These are phyloP conservation scores for Fagopyrum tataricum DNA, from an alignment of 148 eudicot species.

Conservation along the genomic window DNA sequence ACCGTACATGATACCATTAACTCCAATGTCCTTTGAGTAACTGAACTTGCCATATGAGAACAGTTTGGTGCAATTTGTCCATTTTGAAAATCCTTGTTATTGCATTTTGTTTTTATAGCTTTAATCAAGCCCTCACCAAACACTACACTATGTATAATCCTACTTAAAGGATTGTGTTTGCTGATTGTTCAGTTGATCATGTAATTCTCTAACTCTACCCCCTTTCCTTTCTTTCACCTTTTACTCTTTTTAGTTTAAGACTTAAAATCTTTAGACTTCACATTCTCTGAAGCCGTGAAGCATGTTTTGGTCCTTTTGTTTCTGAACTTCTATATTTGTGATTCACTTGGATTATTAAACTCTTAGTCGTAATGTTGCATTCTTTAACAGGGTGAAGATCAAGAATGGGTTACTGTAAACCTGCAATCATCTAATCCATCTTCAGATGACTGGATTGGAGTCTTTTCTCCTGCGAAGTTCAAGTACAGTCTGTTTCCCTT, in stretches of 20 bases:
- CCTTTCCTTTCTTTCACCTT: not conserved
- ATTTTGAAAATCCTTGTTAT: not conserved
- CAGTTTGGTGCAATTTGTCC: not conserved
- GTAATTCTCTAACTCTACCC: not conserved
- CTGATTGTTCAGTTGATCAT: not conserved
- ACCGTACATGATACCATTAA: not conserved
- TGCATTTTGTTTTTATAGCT: not conserved
- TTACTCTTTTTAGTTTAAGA: not conserved
- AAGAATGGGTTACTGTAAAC: slow-evolving; percentile 59
- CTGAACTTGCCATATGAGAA: no score
- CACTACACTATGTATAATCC: not conserved
- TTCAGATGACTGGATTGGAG: slow-evolving; percentile 87
- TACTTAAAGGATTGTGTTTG: not conserved
- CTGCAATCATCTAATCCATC: slow-evolving; percentile 49
- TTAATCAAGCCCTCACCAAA: not conserved
- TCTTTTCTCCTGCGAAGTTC: slow-evolving; percentile 73
- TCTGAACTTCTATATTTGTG: not conserved
- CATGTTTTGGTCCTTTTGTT: not conserved
- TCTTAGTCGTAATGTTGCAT: not conserved
- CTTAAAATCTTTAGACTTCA: not conserved
- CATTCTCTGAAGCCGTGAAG: not conserved
- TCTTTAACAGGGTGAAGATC: slow-evolving; percentile 63
- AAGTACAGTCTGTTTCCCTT: slow-evolving; percentile 20
- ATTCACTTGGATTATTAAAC: not conserved
- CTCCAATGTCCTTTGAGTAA: not conserved